Conservation (phyloP, 345 rosid species). For the Rhodamnia argentea region DNA sequence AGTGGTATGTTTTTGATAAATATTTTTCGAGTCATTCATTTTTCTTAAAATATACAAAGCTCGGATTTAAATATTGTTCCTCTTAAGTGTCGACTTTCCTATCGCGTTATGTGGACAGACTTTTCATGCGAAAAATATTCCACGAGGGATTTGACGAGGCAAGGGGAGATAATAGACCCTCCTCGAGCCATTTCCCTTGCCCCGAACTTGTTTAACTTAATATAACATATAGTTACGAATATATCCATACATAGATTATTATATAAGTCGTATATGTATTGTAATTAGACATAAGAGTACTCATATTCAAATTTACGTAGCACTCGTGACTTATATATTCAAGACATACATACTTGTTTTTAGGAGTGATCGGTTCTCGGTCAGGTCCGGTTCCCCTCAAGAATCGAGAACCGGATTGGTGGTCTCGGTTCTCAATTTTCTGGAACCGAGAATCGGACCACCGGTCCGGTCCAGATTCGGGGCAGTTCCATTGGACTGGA, state of each 20-base stretch:
- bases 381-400: no score
- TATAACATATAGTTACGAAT: neutral
- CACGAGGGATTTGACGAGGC: neutral
- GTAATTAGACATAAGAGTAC: neutral
- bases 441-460: no score
- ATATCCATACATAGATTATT: neutral
- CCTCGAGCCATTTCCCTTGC: rapidly evolving
- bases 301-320: neutral
- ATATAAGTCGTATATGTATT: neutral
- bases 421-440: no score
- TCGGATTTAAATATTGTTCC: neutral
- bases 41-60: neutral
- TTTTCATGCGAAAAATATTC: neutral
- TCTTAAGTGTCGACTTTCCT: neutral
- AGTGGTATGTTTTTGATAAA: neutral
- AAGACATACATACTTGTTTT: neutral
- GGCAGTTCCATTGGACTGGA: no score
- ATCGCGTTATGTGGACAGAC: rapidly evolving
- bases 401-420: no score
- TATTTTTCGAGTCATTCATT: no score
- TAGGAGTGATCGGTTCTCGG: no score
- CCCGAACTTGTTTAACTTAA: neutral
- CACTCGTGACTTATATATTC: neutral
- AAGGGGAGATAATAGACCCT: neutral
- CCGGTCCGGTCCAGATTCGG: no score